phyloP scores from a whole-genome alignment of 305 asterid genomes.

The Nicotiana rustica region DNA sequence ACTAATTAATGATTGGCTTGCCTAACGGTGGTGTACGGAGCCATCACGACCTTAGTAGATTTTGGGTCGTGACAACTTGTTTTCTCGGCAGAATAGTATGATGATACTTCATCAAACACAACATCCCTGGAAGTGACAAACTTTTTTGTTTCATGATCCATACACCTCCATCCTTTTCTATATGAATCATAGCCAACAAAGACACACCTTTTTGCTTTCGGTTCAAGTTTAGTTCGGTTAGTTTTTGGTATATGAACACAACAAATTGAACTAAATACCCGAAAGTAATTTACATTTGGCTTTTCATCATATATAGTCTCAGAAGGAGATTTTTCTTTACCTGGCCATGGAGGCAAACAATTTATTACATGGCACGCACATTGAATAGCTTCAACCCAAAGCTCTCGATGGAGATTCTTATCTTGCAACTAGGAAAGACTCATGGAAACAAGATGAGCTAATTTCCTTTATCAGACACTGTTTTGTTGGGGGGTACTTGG shows the following conservation, averaged over 20 bases:
- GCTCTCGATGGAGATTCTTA: conserved; percentile 33
- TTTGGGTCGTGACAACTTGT: no score
- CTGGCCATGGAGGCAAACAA: conserved; percentile 36
- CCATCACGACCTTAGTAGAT: no score
- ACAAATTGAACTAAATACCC: no score
- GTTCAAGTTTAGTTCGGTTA: no score
- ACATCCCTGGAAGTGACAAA: conserved; percentile 35
- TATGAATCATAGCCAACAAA: no score
- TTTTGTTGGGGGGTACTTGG: not conserved
- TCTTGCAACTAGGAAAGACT: conserved; percentile 34
- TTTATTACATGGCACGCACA: conserved; percentile 31
- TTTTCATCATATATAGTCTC: conserved; percentile 23
- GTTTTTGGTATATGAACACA: no score
- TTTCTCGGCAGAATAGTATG: not conserved
- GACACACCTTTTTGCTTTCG: no score
- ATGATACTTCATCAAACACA: conserved; percentile 28
- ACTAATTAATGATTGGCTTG: no score
- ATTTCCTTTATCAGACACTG: not conserved
- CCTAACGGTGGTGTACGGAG: no score
- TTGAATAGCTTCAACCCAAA: conserved; percentile 32
- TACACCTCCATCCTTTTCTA: no score
- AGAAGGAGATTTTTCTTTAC: conserved; percentile 31
- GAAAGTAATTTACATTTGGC: no score
- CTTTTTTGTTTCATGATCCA: no score
- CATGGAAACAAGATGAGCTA: not conserved